Conservation (phyloP, 2,329 filamentous ascomycete species). For the Lojkania enalia region DNA sequence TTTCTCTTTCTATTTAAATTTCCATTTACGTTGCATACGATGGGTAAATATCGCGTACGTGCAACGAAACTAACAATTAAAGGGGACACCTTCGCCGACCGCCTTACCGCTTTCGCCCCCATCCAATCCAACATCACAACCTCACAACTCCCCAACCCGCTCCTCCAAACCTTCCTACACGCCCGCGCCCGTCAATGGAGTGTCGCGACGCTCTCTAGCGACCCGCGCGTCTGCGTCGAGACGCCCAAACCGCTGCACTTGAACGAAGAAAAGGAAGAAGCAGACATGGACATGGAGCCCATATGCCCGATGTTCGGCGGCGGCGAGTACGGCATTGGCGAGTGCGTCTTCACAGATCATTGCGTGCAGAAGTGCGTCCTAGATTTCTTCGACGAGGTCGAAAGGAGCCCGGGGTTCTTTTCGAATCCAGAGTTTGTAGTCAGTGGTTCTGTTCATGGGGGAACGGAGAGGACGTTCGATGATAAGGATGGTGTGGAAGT, state of each 20-base stretch:
- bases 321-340: constrained; percentile 61
- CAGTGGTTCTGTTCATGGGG: not conserved
- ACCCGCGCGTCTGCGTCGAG: constrained; percentile 27
- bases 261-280: not conserved
- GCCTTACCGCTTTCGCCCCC: constrained; percentile 38
- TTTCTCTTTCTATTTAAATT: not conserved
- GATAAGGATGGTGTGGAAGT: no score
- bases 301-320: constrained; percentile 63
- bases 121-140: constrained; percentile 25
- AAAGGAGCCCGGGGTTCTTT: not conserved
- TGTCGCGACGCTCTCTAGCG: constrained; percentile 15
- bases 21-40: not conserved
- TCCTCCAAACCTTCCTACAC: constrained; percentile 34
- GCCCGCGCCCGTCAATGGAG: constrained; percentile 40
- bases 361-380: constrained; percentile 58
- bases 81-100: constrained; percentile 31
- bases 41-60: not conserved
- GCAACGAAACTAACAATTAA: constrained; percentile 11
- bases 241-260: constrained; percentile 20
- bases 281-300: constrained; percentile 20
- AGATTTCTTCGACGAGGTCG: constrained; percentile 63
- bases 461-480: not conserved
- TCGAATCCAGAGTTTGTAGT: constrained; percentile 32
- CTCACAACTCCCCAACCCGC: constrained; percentile 27
- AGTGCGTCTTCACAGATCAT: constrained; percentile 62